Evolutionary conservation across 768 basidiomycete genomes (phyloP).

Genomic region (Boletus insuetus): DNA sequence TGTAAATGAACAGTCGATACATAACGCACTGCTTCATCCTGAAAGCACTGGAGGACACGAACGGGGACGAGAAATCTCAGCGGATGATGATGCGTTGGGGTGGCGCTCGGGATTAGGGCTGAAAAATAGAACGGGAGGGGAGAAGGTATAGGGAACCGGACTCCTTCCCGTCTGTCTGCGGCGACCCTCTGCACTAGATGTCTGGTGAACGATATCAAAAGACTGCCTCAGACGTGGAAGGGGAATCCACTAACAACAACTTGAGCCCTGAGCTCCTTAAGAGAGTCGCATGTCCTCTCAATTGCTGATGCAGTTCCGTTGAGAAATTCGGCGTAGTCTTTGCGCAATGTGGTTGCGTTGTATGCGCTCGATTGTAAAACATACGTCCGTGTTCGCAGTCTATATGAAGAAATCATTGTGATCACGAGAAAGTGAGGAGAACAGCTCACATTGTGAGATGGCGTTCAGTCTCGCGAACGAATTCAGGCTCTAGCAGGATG

Average conservation of each 20-base stretch:
- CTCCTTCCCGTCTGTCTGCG: neutral
- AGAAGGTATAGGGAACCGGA: neutral
- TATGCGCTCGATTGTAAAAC: neutral
- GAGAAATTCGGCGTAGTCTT: neutral
- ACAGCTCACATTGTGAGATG: neutral
- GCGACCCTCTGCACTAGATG: neutral
- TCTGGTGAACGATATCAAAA: neutral
- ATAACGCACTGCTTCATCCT: too few relatives aligned
- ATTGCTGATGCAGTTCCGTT: slow-evolving; percentile 2
- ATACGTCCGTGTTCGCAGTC: neutral
- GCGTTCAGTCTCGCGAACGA: neutral
- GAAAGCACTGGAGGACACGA: slow-evolving; percentile 3
- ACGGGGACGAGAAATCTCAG: neutral
- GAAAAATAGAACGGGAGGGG: too few relatives aligned
- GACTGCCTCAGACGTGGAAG: too few relatives aligned
- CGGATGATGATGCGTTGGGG: accelerated
- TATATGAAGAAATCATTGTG: neutral
- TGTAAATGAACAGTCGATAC: too few relatives aligned
- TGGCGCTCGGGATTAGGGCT: accelerated
- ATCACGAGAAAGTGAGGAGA: neutral
- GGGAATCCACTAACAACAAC: neutral
- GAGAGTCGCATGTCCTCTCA: neutral
- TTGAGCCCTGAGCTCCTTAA: neutral
- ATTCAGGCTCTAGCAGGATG: neutral
- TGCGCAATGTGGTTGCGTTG: neutral